These are phyloP conservation scores for Marchantia polymorpha DNA, from an alignment of 225 moss, liverwort and hornwort species.

Conservation along the genomic window DNA sequence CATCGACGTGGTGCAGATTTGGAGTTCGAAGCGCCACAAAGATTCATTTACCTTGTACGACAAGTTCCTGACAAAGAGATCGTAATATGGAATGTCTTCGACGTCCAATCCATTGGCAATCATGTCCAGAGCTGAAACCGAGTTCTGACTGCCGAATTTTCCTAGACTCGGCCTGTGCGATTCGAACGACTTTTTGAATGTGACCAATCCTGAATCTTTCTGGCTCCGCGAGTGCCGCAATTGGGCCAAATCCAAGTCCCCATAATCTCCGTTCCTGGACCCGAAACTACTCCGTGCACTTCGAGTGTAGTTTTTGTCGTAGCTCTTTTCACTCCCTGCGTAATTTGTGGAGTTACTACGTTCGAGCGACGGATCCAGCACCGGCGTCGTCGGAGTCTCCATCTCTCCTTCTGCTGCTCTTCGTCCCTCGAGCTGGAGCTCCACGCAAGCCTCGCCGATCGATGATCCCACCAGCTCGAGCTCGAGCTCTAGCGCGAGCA, in stretches of 20 bases:
- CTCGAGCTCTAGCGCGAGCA: too few relatives aligned
- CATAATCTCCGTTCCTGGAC: neutral
- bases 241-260: neutral
- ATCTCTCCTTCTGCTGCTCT: neutral
- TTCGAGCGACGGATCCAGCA: slow-evolving; percentile 11
- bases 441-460: too few relatives aligned
- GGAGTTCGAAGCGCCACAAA: too few relatives aligned
- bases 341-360: neutral
- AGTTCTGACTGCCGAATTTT: slow-evolving; percentile 38
- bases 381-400: neutral
- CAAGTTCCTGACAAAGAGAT: slow-evolving; percentile 35
- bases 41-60: slow-evolving; percentile 43
- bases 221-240: neutral
- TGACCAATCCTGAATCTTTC: neutral
- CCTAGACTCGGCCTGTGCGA: neutral
- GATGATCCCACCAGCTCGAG: too few relatives aligned
- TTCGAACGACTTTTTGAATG: slow-evolving; percentile 2
- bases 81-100: slow-evolving; percentile 33
- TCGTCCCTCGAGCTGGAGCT: neutral
- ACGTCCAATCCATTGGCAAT: slow-evolving; percentile 42
- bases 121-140: slow-evolving; percentile 45
- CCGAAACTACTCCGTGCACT: neutral
- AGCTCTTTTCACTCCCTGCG: neutral
- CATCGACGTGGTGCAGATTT: too few relatives aligned
- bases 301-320: neutral